Evolutionary conservation across 2,329 filamentous ascomycete genomes (phyloP).

Genomic region (Basipetospora chlamydospora): DNA sequence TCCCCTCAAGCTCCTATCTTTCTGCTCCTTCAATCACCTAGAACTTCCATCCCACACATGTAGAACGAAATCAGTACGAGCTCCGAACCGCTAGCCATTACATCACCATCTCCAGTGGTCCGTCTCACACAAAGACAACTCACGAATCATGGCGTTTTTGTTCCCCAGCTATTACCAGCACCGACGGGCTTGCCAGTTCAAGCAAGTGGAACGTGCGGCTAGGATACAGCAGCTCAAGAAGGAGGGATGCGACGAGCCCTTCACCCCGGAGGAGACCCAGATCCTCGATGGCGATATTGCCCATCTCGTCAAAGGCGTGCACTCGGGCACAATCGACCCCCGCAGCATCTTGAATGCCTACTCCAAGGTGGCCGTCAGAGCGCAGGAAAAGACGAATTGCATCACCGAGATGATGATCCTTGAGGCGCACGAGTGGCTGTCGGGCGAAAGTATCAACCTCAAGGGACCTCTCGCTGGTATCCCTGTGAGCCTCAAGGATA

Average conservation of each 20-base stretch:
- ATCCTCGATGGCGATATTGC: slow-evolving; percentile 63
- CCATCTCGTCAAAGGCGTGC: slow-evolving; percentile 63
- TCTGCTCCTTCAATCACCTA: too few relatives aligned
- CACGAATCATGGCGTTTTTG: slow-evolving; percentile 1
- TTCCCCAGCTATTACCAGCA: slow-evolving; percentile 3
- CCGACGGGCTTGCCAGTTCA: slow-evolving; percentile 26
- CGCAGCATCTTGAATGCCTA: slow-evolving; percentile 70
- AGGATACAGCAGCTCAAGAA: slow-evolving; percentile 49
- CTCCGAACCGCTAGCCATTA: too few relatives aligned
- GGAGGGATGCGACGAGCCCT: slow-evolving; percentile 46
- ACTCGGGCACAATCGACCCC: slow-evolving; percentile 49
- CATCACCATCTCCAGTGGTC: too few relatives aligned
- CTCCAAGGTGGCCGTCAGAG: slow-evolving; percentile 70
- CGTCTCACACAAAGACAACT: too few relatives aligned
- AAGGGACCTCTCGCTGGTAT: slow-evolving; percentile 76
- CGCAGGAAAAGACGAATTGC: slow-evolving; percentile 78
- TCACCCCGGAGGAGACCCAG: slow-evolving; percentile 48
- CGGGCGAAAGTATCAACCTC: slow-evolving; percentile 46
- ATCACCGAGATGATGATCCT: slow-evolving; percentile 74
- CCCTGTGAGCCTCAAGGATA: slow-evolving; percentile 72
- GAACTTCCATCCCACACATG: too few relatives aligned
- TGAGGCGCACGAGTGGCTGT: slow-evolving; percentile 60
- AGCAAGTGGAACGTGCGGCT: slow-evolving; percentile 59
- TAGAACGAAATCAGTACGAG: too few relatives aligned
- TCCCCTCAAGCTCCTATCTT: too few relatives aligned